phyloP scores from a whole-genome alignment of 768 basidiomycete species.

The Collybiopsis confluens region DNA sequence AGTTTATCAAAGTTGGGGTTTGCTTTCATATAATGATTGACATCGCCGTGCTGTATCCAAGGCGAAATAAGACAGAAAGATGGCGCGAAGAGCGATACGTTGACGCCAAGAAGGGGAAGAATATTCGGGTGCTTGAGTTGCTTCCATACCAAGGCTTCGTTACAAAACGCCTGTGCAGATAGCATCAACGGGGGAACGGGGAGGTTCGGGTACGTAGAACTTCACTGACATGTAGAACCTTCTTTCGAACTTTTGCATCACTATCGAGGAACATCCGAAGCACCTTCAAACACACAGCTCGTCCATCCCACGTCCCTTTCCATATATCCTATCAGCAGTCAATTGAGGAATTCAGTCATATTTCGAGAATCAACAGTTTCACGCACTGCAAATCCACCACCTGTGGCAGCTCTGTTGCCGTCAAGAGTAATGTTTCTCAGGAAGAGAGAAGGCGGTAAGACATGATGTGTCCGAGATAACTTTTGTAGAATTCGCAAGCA shows the following conservation, averaged over 20 bases:
- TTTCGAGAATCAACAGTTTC: not conserved
- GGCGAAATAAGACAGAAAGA: not conserved
- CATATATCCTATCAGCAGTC: not conserved
- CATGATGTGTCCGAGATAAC: not conserved
- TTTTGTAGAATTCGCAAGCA: not conserved
- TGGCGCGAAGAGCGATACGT: not conserved
- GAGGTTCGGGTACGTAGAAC: not conserved
- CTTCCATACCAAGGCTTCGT: not conserved
- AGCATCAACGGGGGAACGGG: not conserved
- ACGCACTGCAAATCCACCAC: not conserved
- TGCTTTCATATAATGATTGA: not conserved
- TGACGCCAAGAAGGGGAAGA: not conserved
- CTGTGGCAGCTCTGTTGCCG: not conserved
- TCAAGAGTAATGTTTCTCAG: not conserved
- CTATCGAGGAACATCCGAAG: not conserved
- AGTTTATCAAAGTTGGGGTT: not conserved
- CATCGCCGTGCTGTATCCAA: not conserved
- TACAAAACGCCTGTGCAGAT: not conserved
- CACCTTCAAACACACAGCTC: not conserved
- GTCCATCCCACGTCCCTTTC: not conserved
- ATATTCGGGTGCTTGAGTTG: conserved; percentile 1
- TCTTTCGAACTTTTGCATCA: not conserved
- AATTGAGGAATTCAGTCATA: not conserved
- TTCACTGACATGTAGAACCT: not conserved
- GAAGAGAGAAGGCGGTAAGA: not conserved